A percentile compares a stretch with the other conserved stretches of the same genome.
phyloP scores from a whole-genome alignment of 257 asterid genomes.

The Plantago elongata region DNA sequence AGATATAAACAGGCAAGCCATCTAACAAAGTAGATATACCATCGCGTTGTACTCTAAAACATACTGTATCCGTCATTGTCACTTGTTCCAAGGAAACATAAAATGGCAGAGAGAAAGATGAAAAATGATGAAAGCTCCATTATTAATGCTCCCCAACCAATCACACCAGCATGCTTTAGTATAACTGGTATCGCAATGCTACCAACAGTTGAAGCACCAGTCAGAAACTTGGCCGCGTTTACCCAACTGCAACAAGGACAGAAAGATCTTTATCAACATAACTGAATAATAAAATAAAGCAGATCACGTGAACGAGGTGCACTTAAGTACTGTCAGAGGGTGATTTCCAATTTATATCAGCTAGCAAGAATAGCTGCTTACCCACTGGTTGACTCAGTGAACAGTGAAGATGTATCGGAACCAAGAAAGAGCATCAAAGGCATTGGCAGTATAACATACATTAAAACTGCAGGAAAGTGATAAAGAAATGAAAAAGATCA shows the following conservation, averaged over 20 bases:
- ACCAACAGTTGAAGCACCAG: conserved; percentile 84
- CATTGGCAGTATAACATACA: conserved; percentile 89
- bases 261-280: conserved; percentile 3
- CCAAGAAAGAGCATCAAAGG: conserved; percentile 88
- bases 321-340: neutral
- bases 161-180: conserved; percentile 84
- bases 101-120: conserved; percentile 48
- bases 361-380: conserved; percentile 26
- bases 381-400: conserved; percentile 62
- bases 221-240: conserved; percentile 74
- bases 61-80: conserved; percentile 56
- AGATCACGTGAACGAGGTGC: too few species aligned
- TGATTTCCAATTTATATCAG: neutral
- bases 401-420: conserved; percentile 56
- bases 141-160: conserved; percentile 91
- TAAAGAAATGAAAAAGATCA: conserved; percentile 16
- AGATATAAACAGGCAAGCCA: conserved; percentile 11
- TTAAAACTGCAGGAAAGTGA: conserved; percentile 50
- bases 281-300: neutral
- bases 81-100: conserved; percentile 53
- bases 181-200: conserved; percentile 86
- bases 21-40: neutral
- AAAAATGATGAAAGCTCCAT: conserved; percentile 87
- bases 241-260: conserved; percentile 62
- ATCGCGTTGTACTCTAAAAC: conserved; percentile 32